Conservation (phyloP, 164 flowering plant genomes). For the Cinnamomum micranthum region DNA sequence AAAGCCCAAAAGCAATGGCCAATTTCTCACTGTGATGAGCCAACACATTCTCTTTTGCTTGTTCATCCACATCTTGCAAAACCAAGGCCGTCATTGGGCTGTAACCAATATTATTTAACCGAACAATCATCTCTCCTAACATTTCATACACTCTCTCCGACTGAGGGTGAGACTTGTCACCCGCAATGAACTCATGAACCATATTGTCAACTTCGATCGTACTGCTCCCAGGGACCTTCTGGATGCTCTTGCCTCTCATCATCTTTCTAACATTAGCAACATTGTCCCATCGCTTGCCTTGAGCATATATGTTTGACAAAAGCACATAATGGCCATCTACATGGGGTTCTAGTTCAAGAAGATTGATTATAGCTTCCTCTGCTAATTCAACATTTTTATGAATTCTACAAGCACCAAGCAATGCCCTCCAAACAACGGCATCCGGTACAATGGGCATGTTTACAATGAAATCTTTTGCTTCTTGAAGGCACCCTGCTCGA, state of each 20-base stretch:
- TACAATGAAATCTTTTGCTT: conserved; percentile 28
- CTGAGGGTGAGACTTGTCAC: conserved; percentile 28
- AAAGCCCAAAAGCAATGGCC: conserved; percentile 37
- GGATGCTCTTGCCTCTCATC: conserved; percentile 26
- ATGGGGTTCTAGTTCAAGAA: conserved; percentile 30
- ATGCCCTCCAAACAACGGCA: conserved; percentile 35
- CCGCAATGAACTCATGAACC: conserved; percentile 32
- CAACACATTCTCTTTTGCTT: conserved; percentile 19
- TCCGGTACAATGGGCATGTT: conserved; percentile 32
- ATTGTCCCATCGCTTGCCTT: conserved; percentile 29
- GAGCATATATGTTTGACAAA: conserved; percentile 31
- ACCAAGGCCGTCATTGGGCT: conserved; percentile 18
- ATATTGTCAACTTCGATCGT: conserved; percentile 28
- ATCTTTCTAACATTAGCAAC: conserved; percentile 25
- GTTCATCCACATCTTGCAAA: conserved; percentile 24
- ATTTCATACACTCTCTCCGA: conserved; percentile 25
- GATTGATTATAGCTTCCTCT: conserved; percentile 27
- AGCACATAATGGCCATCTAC: conserved; percentile 34
- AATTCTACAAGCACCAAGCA: conserved; percentile 32
- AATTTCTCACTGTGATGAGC: conserved; percentile 39
- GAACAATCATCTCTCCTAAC: conserved; percentile 24
- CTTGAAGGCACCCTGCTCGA: conserved; percentile 26
- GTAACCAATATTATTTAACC: conserved; percentile 14
- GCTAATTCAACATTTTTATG: conserved; percentile 27
- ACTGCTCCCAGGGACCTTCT: conserved; percentile 35